Evolutionary conservation across 352 stramenopile genomes (phyloP), one percentile per base, ranked within the genome.

Genomic region (Globisporangium middletonii): DNA sequence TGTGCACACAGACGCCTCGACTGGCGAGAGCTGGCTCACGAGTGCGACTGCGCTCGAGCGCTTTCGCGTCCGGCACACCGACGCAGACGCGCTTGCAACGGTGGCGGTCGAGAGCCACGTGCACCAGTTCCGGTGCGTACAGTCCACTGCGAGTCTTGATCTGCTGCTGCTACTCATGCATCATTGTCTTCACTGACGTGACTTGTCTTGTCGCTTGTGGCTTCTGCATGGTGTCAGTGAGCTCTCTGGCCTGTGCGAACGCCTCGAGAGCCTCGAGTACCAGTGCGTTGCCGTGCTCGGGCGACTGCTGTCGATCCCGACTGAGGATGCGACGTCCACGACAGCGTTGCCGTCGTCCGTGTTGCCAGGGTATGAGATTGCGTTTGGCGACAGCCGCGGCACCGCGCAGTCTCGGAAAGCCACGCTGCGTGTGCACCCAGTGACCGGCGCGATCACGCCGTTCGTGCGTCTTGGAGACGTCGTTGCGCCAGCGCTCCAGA

Each of bases 1-100:
- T 28, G 42, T 59, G 18, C 30, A 13, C 27, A 28, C 44, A 8
- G 5, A 48, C 15, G 42, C n/a, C 23, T 37, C 47, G 3, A 49
- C 41, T 7, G 42, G 44, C 27, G 49, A 63, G 28, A 63, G 47
- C 43, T 59, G 54, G 60, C 55, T 63, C 38, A 30, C 50, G n/a
- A 33, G 54, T 19, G 50, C 26, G 26, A 50, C 46, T 38, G 33
- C 33, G 44, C 59, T 55, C 47, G 47, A 44, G 44, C 37, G 59
- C 3, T 55, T 49, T 37, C 35, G 35, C 18, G 27, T 37, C 18
- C 37, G 23, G 4, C 38, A 2, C 15, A 42, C 28, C 8, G 33
- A 48, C 1, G 19, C 46, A 28, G 13, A 51, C 16, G 56, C 43
- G 13, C 33, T 19, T 4, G 37, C 4, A 28, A 2, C 15, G 4